phyloP scores from a whole-genome alignment of 495 filamentous ascomycete species.

The Entonaema liquescens region DNA sequence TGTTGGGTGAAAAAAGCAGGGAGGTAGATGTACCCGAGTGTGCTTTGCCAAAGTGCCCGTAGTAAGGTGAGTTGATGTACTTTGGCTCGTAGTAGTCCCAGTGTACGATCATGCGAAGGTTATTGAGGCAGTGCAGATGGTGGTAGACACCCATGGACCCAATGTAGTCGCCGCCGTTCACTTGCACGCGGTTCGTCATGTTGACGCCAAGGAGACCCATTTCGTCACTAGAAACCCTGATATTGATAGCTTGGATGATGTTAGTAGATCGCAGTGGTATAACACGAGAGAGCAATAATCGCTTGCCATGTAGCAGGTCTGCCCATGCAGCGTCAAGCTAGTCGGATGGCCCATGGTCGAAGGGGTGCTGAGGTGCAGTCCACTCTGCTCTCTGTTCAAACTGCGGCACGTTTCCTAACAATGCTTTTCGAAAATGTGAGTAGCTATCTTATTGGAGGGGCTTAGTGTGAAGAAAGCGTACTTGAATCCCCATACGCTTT shows the following conservation, averaged over 20 bases:
- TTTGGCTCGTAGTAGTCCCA: slow-evolving; percentile 34
- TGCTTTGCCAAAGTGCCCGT: slow-evolving; percentile 11
- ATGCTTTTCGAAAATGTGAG: slow-evolving; percentile 11
- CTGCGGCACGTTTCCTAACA: background rate
- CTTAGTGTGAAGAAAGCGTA: too few relatives aligned
- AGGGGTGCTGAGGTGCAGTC: slow-evolving; percentile 22
- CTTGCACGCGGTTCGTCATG: slow-evolving; percentile 37
- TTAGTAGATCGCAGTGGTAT: background rate
- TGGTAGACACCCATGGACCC: slow-evolving; percentile 47
- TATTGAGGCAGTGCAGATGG: slow-evolving; percentile 46
- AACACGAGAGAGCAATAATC: background rate
- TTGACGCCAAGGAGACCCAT: slow-evolving; percentile 31
- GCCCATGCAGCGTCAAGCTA: slow-evolving; percentile 43
- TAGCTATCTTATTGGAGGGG: background rate
- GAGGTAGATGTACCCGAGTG: slow-evolving; percentile 11
- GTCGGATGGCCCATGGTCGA: slow-evolving; percentile 27
- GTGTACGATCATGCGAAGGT: slow-evolving; percentile 32
- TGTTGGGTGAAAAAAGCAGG: background rate
- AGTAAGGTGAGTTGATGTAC: slow-evolving; percentile 13
- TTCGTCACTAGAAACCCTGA: slow-evolving; percentile 39
- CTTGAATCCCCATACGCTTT: too few relatives aligned
- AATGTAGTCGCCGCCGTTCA: slow-evolving; percentile 43
- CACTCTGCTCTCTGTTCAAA: slow-evolving; percentile 36
- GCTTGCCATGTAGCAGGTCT: slow-evolving; percentile 33
- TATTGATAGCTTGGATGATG: slow-evolving; percentile 29